Evolutionary conservation across 116 monocot genomes (phyloP).

Genomic region (Trichopus zeylanicus): DNA sequence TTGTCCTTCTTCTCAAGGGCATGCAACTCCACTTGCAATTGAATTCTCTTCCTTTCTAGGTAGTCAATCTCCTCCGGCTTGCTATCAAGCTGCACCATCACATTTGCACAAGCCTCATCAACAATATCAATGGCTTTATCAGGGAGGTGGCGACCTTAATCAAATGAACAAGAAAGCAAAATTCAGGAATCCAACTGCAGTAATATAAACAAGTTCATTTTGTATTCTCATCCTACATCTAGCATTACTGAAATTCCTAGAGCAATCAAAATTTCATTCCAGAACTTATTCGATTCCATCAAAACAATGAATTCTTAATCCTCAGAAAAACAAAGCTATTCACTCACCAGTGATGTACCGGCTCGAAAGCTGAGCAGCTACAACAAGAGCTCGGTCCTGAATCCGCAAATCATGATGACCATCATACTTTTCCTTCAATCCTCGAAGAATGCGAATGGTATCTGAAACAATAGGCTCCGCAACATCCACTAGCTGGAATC

Average conservation of each 20-base stretch:
- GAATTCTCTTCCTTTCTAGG: conserved; percentile 71
- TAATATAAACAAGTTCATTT: no score
- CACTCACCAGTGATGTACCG: conserved; percentile 69
- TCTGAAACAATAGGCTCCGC: conserved; percentile 73
- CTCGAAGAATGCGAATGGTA: conserved; percentile 73
- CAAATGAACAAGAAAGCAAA: background rate
- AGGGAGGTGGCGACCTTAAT: conserved; percentile 54
- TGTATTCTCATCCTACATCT: no score
- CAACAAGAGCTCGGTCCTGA: conserved; percentile 70
- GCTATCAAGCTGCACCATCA: conserved; percentile 70
- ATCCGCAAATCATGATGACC: conserved; percentile 86
- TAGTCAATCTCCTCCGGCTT: conserved; percentile 86
- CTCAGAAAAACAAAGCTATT: no score
- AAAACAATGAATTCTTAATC: no score
- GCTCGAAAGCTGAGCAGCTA: conserved; percentile 69
- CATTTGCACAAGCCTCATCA: conserved; percentile 81
- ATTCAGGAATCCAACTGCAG: no score
- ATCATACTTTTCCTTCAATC: conserved; percentile 84
- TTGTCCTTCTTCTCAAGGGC: conserved; percentile 85
- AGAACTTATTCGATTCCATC: no score
- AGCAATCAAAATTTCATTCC: no score
- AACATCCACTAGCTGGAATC: conserved; percentile 87
- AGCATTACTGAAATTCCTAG: no score
- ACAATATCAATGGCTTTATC: conserved; percentile 88
- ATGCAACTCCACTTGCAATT: conserved; percentile 72